Evolutionary conservation across 176 grass and related monocot genomes (phyloP), one percentile per base, ranked within the genome.

Genomic region (Aechmea fasciata): DNA sequence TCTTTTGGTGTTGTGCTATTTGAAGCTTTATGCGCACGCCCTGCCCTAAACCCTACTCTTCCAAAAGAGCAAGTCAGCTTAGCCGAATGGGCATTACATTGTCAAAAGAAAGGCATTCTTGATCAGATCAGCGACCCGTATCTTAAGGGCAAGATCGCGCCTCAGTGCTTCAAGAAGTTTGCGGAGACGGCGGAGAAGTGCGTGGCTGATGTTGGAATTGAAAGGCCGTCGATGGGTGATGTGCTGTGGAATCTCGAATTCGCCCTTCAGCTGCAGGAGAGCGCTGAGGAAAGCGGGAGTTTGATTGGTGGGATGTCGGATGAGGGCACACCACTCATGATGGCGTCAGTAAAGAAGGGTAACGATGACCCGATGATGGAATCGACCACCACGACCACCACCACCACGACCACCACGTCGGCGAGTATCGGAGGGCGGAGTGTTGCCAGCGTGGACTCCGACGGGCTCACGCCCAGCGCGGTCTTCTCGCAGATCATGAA

Each of bases 181-280:
- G 76, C 85, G 0, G 89, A 91, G 52, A 91, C 69, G 0, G 89
- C 89, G 0, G 69, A 80, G 77, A 82, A 88, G 20, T 88, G 89
- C 48, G 71, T 91, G n/a, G 75, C 82, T 17, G 85, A 91, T 47
- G 63, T 23, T 17, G 75, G 85, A 8, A 75, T 82, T 10, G 79
- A 87, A 22, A 68, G 89, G 48, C 89, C 89, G 10, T 76, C 82
- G 4, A 91, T 91, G 48, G 82, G 79, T 1, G 89, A 91, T 51
- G 89, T 91, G 47, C 82, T 91, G 15, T 91, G 82, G 85, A 91
- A 87, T 79, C 80, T 91, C 41, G 82, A 85, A 55, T 85, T 91
- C 25, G 89, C 89, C 17, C 78, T 88, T 61, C 79, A 91, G 75
- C 73, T 91, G 63, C 89, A 91, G 69, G 89, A 84, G 68, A 72